Percentiles rank a stretch among this genome's conserved stretches.
These are phyloP conservation scores for Trichoderma asperellum DNA, from an alignment of 2,329 filamentous ascomycete species.

Conservation along the genomic window DNA sequence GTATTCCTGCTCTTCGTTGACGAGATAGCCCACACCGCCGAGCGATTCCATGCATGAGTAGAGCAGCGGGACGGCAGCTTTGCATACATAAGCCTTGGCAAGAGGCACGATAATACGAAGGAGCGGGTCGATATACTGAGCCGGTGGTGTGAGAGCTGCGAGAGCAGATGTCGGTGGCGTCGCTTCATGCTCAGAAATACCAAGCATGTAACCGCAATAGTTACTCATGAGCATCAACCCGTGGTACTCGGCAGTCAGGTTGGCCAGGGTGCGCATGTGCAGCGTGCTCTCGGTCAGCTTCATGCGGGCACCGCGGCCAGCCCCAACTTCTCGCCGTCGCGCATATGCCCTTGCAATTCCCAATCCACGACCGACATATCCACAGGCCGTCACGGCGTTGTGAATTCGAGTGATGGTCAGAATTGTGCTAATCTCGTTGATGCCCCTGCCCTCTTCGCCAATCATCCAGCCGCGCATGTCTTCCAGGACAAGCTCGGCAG, in stretches of 20 bases:
- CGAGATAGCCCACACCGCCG: slow-evolving; percentile 68
- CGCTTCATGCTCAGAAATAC: slow-evolving; percentile 53
- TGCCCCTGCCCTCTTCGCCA: slow-evolving; percentile 67
- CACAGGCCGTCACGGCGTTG: slow-evolving; percentile 57
- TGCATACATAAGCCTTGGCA: slow-evolving; percentile 62
- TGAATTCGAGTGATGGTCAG: slow-evolving; percentile 69
- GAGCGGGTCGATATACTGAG: slow-evolving; percentile 46
- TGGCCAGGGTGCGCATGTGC: slow-evolving; percentile 63
- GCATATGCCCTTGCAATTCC: slow-evolving; percentile 62
- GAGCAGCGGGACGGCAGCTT: slow-evolving; percentile 53
- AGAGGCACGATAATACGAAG: slow-evolving; percentile 63
- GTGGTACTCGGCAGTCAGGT: slow-evolving; percentile 59
- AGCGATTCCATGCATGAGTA: slow-evolving; percentile 65
- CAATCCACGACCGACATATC: slow-evolving; percentile 59
- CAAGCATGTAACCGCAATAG: slow-evolving; percentile 58
- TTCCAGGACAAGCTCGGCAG: slow-evolving; percentile 69
- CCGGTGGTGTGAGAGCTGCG: slow-evolving; percentile 41
- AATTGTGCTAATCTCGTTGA: slow-evolving; percentile 69
- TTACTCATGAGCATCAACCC: slow-evolving; percentile 60
- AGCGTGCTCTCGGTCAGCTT: slow-evolving; percentile 56
- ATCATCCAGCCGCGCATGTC: slow-evolving; percentile 68
- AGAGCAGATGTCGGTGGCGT: slow-evolving; percentile 33
- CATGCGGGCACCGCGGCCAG: slow-evolving; percentile 48
- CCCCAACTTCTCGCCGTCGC: slow-evolving; percentile 57
- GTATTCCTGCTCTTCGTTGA: slow-evolving; percentile 65